Evolutionary conservation across 257 asterid genomes (phyloP).

Genomic region (Penstemon newberryi): DNA sequence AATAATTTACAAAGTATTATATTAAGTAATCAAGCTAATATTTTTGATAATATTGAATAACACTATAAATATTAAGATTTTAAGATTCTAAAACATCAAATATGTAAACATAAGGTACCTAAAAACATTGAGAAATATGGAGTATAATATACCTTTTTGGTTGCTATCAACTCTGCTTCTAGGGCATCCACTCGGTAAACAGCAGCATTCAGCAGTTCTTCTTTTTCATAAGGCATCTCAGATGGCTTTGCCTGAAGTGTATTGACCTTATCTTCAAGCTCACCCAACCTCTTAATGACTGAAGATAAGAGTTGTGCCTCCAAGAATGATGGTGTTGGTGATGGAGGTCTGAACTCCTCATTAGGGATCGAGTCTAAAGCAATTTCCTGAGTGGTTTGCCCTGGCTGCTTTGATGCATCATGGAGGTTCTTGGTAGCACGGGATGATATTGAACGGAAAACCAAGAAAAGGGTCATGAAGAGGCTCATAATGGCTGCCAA

Average conservation of each 20-base stretch:
- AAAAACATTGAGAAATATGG: too few relatives aligned
- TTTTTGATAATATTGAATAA: too few relatives aligned
- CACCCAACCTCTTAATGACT: conserved; percentile 57
- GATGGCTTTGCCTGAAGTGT: conserved; percentile 61
- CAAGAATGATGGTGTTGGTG: conserved; percentile 42
- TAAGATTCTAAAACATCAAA: too few relatives aligned
- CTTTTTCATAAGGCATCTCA: conserved; percentile 81
- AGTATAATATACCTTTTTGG: conserved; percentile 58
- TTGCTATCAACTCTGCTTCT: conserved; percentile 83
- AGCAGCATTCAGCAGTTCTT: conserved; percentile 80
- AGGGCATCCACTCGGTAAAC: conserved; percentile 82
- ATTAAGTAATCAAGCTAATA: too few relatives aligned
- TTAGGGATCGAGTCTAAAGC: conserved; percentile 29
- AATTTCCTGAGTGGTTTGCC: conserved; percentile 37
- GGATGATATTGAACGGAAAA: conserved; percentile 48
- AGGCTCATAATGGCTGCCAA: conserved; percentile 61
- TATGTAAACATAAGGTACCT: too few relatives aligned
- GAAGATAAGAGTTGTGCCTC: conserved; percentile 53
- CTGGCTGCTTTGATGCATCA: conserved; percentile 33
- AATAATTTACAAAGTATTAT: too few relatives aligned
- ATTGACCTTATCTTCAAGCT: conserved; percentile 67
- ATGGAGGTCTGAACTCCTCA: conserved; percentile 44
- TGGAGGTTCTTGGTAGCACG: conserved; percentile 53
- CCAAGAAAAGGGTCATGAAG: conserved; percentile 57
- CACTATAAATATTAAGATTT: too few relatives aligned